phyloP scores from a whole-genome alignment of 2,329 filamentous ascomycete species.

The Aureobasidium namibiae region DNA sequence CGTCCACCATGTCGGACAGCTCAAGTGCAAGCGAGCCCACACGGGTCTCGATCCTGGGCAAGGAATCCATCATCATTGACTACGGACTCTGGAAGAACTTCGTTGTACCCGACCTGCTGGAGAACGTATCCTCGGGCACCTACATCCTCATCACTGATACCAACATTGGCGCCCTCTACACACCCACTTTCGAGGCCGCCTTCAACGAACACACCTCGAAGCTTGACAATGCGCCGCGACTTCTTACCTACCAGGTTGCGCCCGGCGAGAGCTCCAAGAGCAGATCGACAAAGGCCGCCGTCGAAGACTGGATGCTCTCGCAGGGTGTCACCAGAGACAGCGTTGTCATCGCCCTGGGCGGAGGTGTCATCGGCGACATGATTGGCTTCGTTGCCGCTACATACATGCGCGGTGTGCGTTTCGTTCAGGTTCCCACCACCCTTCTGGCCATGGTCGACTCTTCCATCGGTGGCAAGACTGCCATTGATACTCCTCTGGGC shows the following conservation, averaged over 20 bases:
- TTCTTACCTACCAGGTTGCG: slow-evolving; percentile 78
- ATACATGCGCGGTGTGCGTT: slow-evolving; percentile 95
- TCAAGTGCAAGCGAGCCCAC: slow-evolving; percentile 29
- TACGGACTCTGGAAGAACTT: slow-evolving; percentile 82
- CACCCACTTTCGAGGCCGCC: slow-evolving; percentile 62
- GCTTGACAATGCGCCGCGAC: slow-evolving; percentile 46
- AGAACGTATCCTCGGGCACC: slow-evolving; percentile 72
- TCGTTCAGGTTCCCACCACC: slow-evolving; percentile 93
- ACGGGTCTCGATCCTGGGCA: slow-evolving; percentile 74
- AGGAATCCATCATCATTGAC: slow-evolving; percentile 85
- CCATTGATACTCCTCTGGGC: slow-evolving; percentile 89
- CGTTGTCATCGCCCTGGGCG: slow-evolving; percentile 87
- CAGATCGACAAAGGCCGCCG: slow-evolving; percentile 84
- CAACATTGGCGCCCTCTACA: slow-evolving; percentile 75
- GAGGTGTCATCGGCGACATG: slow-evolving; percentile 96
- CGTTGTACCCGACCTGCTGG: slow-evolving; percentile 71
- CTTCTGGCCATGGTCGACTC: slow-evolving; percentile 97
- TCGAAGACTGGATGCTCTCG: slow-evolving; percentile 94
- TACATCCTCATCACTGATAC: slow-evolving; percentile 97
- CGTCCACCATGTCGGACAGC: slow-evolving; percentile 9
- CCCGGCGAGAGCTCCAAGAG: slow-evolving; percentile 93
- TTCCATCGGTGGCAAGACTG: slow-evolving; percentile 95
- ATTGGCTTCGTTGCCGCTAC: slow-evolving; percentile 95
- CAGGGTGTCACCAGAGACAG: slow-evolving; percentile 92
- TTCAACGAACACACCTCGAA: slow-evolving; percentile 44